Conservation (phyloP, 805 yeast genomes). For the Cyberlindnera americana region DNA sequence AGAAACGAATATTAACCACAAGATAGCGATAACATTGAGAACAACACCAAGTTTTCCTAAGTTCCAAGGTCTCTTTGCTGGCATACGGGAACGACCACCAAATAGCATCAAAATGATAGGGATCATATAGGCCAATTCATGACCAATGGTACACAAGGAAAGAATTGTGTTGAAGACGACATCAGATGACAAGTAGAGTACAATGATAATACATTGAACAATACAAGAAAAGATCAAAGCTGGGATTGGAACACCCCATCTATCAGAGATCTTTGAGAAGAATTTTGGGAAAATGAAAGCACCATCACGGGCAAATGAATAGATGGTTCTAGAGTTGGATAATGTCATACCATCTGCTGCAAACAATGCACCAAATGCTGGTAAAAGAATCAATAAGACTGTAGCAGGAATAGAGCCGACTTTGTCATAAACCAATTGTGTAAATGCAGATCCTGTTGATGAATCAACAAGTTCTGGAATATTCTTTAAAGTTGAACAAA, state of each 20-base stretch:
- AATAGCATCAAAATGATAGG: conserved; percentile 29
- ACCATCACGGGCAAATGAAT: conserved; percentile 35
- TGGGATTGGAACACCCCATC: conserved; percentile 30
- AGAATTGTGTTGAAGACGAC: conserved; percentile 34
- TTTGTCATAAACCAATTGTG: conserved; percentile 23
- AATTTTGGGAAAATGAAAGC: conserved; percentile 32
- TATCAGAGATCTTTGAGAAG: conserved; percentile 27
- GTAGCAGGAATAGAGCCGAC: conserved; percentile 31
- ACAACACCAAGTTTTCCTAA: conserved; percentile 23
- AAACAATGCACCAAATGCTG: conserved; percentile 24
- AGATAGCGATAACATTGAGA: conserved; percentile 18
- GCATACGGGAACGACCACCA: conserved; percentile 25
- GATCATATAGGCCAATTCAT: conserved; percentile 30
- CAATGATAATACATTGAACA: conserved; percentile 28
- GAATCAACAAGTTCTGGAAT: conserved; percentile 19
- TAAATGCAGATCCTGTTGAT: conserved; percentile 26
- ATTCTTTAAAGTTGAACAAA: conserved; percentile 28
- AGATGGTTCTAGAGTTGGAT: conserved; percentile 32
- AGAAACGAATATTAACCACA: conserved; percentile 24
- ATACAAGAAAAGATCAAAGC: conserved; percentile 26
- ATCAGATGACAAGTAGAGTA: conserved; percentile 29
- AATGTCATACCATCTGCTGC: conserved; percentile 31
- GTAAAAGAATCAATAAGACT: conserved; percentile 24
- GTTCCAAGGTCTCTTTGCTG: conserved; percentile 26
- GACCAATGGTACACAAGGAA: conserved; percentile 32